A percentile compares a stretch with the other conserved stretches of the same genome.
Conservation (phyloP, 352 stramenopile genomes). For the Globisporangium paroecandrum region DNA sequence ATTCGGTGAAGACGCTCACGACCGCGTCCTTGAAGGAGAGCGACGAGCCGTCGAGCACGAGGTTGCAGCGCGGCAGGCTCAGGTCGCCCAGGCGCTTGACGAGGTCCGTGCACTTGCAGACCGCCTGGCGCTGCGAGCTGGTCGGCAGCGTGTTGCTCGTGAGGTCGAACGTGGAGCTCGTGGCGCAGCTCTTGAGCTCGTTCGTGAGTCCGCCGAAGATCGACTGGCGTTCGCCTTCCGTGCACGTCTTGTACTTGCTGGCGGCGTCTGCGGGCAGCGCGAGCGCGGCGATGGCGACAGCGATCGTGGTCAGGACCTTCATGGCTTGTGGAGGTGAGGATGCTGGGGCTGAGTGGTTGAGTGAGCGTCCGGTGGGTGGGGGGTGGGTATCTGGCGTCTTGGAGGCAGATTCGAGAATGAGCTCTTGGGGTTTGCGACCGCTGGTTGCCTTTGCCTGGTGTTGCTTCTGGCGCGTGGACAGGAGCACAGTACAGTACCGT, state of each 20-base stretch:
- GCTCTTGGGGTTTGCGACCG: not conserved
- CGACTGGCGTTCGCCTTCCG: conserved; percentile 12
- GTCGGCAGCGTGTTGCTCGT: conserved; percentile 23
- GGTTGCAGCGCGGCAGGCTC: conserved; percentile 26
- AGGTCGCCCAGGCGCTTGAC: conserved; percentile 26
- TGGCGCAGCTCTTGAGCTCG: conserved; percentile 23
- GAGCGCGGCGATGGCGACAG: conserved; percentile 6
- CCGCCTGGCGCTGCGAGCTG: conserved; percentile 20
- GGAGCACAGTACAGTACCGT: not conserved
- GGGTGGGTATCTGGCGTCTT: conserved; percentile 2
- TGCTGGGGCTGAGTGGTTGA: not conserved
- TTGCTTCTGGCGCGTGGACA: not conserved
- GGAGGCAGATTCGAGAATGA: conserved; percentile 10
- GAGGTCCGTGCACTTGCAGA: conserved; percentile 32
- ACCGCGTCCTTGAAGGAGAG: conserved; percentile 30
- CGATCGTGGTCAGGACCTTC: conserved; percentile 3
- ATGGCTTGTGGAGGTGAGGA: not conserved
- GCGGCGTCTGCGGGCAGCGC: conserved; percentile 1
- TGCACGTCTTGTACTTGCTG: conserved; percentile 16
- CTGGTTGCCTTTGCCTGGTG: not conserved
- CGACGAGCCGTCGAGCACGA: conserved; percentile 24
- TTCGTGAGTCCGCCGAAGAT: conserved; percentile 20
- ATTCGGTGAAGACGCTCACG: conserved; percentile 26
- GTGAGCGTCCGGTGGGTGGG: too few relatives aligned
- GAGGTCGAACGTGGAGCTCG: conserved; percentile 23